Conservation (phyloP, 2,329 filamentous ascomycete species). For the Penicillium olsonii region DNA sequence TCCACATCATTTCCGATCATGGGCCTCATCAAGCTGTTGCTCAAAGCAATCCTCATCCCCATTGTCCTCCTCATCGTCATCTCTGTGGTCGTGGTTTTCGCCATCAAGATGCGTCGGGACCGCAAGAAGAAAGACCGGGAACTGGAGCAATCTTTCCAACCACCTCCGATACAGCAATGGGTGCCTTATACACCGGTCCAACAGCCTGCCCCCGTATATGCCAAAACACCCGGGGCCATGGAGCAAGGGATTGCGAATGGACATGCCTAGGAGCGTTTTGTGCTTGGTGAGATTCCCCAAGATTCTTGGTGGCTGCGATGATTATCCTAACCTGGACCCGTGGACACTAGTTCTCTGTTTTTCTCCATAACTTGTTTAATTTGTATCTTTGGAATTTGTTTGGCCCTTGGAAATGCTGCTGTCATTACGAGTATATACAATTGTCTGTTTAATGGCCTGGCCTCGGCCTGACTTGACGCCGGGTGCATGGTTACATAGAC, state of each 20-base stretch:
- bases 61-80: constrained; percentile 17
- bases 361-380: too few species aligned
- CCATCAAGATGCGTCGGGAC: constrained; percentile 15
- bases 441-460: too few species aligned
- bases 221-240: constrained; percentile 10
- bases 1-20: constrained; percentile 4
- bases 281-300: too few species aligned
- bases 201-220: constrained; percentile 17
- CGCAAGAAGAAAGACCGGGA: constrained; percentile 15
- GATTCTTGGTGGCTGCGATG: background rate
- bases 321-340: too few species aligned
- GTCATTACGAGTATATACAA: too few species aligned
- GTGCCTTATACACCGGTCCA: constrained; percentile 12
- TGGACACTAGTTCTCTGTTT: too few species aligned
- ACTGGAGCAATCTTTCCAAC: constrained; percentile 12
- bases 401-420: too few species aligned
- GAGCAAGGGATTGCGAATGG: constrained; percentile 11
- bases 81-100: constrained; percentile 2
- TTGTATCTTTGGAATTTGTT: too few species aligned
- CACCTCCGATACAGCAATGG: constrained; percentile 23
- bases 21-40: constrained; percentile 22
- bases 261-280: background rate
- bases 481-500: too few species aligned
- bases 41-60: constrained; percentile 25
- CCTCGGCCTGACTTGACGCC: too few species aligned